Evolutionary conservation across 352 stramenopile genomes (phyloP).

Genomic region (Pythium rishiriense): DNA sequence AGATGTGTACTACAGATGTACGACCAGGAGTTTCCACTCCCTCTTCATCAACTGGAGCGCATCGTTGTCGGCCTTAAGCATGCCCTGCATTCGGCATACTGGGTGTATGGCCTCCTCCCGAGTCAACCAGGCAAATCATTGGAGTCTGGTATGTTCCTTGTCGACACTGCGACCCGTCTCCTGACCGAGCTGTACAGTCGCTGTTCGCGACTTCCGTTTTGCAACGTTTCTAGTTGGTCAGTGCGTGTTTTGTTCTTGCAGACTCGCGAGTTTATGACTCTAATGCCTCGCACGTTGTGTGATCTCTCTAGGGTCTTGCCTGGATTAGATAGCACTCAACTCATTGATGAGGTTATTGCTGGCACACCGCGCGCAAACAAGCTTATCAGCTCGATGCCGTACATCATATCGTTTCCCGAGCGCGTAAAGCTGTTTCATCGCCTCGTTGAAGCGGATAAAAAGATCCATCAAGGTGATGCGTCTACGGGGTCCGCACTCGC

Average conservation of each 20-base stretch:
- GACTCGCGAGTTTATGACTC: neutral
- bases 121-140: slow-evolving; percentile 21
- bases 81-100: slow-evolving; percentile 58
- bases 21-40: slow-evolving; percentile 56
- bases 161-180: slow-evolving; percentile 56
- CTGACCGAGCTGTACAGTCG: slow-evolving; percentile 69
- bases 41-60: slow-evolving; percentile 66
- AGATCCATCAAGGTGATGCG: slow-evolving; percentile 45
- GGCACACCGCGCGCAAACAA: slow-evolving; percentile 58
- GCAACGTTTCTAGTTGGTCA: slow-evolving; percentile 74
- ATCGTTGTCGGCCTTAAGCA: slow-evolving; percentile 61
- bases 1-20: slow-evolving; percentile 51
- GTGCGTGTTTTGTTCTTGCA: slow-evolving; percentile 9
- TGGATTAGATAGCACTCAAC: slow-evolving; percentile 51
- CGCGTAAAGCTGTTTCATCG: slow-evolving; percentile 72
- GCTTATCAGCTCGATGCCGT: slow-evolving; percentile 74
- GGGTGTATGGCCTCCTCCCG: slow-evolving; percentile 39
- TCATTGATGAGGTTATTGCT: slow-evolving; percentile 57
- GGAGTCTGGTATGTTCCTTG: slow-evolving; percentile 54
- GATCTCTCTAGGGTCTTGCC: slow-evolving; percentile 43
- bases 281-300: neutral
- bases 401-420: slow-evolving; percentile 67
- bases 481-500: slow-evolving; percentile 18
- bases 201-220: slow-evolving; percentile 69
- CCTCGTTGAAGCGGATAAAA: slow-evolving; percentile 56